These are phyloP conservation scores for Pleurotus eryngii DNA, from an alignment of 768 basidiomycete species.

Conservation along the genomic window DNA sequence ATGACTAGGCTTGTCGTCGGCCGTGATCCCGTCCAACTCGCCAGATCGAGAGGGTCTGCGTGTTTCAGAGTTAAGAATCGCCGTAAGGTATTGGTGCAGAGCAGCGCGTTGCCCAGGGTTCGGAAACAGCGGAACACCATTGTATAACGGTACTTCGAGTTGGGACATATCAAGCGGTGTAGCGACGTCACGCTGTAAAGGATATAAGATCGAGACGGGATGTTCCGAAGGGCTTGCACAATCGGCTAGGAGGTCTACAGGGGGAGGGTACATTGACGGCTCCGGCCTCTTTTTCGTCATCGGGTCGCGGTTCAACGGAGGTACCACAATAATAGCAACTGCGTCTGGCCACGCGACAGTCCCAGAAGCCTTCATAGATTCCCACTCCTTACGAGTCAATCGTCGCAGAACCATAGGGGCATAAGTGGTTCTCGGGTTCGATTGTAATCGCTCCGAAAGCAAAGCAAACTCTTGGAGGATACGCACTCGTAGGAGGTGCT, in stretches of 20 bases:
- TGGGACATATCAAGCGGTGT: conserved; percentile 21
- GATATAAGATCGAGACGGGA: conserved; percentile 25
- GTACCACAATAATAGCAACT: conserved; percentile 65
- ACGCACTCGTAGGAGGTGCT: conserved; percentile 66
- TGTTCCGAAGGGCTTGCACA: conserved; percentile 21
- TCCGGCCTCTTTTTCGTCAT: conserved; percentile 40
- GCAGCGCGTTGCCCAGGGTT: conserved; percentile 56
- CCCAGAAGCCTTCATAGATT: conserved; percentile 40
- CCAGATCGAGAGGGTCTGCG: background rate
- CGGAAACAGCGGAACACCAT: conserved; percentile 65
- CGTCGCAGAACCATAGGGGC: conserved; percentile 48
- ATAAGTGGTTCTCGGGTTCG: conserved; percentile 13
- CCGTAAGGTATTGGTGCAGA: conserved; percentile 45
- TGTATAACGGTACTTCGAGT: conserved; percentile 59
- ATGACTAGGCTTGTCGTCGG: conserved; percentile 53
- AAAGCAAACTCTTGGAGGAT: conserved; percentile 74
- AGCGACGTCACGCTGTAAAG: conserved; percentile 6
- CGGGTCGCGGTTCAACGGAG: conserved; percentile 58
- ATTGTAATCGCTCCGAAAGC: conserved; percentile 42
- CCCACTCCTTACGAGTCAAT: conserved; percentile 63
- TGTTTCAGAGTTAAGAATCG: conserved; percentile 7
- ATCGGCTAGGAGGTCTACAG: background rate
- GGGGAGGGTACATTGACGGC: conserved; percentile 29
- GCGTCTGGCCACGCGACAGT: conserved; percentile 49
- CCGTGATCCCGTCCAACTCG: conserved; percentile 7